A percentile compares a stretch with the other conserved stretches of the same genome.
Conservation (phyloP, 179 eudicot genomes). For the Beta corolliflora region DNA sequence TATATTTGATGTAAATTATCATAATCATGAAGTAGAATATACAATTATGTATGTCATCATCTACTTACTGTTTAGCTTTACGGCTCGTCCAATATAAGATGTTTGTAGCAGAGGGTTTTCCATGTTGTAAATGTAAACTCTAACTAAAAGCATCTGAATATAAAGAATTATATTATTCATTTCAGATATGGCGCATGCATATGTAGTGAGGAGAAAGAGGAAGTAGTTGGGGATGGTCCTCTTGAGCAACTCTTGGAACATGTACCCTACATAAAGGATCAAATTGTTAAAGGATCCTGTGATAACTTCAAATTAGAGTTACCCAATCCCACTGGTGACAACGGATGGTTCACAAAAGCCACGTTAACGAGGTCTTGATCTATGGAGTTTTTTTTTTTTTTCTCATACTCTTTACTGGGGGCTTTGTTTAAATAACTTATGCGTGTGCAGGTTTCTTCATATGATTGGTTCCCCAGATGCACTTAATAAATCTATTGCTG, state of each 20-base stretch:
- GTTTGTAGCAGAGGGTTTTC: neutral
- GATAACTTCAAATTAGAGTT: slow-evolving; percentile 55
- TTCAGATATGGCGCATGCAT: slow-evolving; percentile 73
- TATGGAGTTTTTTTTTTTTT: slow-evolving; percentile 13
- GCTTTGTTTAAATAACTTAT: neutral
- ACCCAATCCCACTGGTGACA: slow-evolving; percentile 36
- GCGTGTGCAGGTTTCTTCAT: slow-evolving; percentile 58
- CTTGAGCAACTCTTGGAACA: slow-evolving; percentile 61
- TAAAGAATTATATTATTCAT: neutral
- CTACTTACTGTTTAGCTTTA: neutral
- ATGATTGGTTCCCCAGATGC: slow-evolving; percentile 58
- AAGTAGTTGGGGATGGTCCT: slow-evolving; percentile 57
- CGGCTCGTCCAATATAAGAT: neutral
- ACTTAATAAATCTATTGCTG: slow-evolving; percentile 44
- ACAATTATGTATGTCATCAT: neutral
- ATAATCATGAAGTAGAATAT: neutral
- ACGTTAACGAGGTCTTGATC: slow-evolving; percentile 66
- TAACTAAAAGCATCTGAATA: neutral
- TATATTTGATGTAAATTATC: neutral
- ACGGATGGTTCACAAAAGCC: slow-evolving; percentile 71
- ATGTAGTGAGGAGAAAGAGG: slow-evolving; percentile 52
- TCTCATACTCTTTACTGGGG: neutral
- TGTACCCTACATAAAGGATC: slow-evolving; percentile 48
- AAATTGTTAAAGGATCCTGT: slow-evolving; percentile 49
- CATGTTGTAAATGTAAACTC: slow-evolving; percentile 5